A percentile compares a stretch with the other conserved stretches of the same genome.
Evolutionary conservation across 805 yeast species (phyloP).

Genomic region (Wickerhamomyces ciferrii): DNA sequence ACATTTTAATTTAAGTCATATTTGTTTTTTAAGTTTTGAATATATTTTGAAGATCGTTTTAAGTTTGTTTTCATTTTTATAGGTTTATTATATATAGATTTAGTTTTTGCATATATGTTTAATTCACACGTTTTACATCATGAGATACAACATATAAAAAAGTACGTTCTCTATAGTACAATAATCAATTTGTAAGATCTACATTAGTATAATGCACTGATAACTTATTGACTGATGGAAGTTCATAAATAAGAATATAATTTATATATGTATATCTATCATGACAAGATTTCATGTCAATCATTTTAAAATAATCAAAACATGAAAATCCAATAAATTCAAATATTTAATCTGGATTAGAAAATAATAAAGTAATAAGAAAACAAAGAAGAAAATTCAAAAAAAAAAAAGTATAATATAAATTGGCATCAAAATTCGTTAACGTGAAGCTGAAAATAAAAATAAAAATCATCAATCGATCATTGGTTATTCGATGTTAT

Average conservation of each 20-base stretch:
- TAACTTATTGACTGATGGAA: no score
- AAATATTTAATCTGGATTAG: no score
- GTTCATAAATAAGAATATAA: neutral
- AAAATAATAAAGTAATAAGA: neutral
- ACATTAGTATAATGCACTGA: no score
- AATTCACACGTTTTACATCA: no score
- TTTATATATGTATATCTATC: neutral
- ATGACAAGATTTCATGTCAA: neutral
- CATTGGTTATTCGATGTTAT: neutral
- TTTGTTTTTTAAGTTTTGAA: neutral
- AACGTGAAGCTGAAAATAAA: neutral
- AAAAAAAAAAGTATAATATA: neutral
- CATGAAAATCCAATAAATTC: no score
- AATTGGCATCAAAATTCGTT: neutral
- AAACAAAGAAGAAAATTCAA: neutral
- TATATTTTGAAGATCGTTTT: neutral
- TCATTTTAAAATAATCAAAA: no score
- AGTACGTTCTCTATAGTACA: no score
- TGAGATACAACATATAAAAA: no score
- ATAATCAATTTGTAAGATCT: no score
- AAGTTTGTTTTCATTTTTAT: neutral
- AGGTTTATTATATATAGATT: neutral
- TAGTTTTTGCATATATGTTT: neutral
- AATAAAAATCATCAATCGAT: neutral
- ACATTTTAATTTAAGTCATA: slow-evolving; percentile 1